Conservation (phyloP, 2,329 filamentous ascomycete species). For the Trichoderma koningii region DNA sequence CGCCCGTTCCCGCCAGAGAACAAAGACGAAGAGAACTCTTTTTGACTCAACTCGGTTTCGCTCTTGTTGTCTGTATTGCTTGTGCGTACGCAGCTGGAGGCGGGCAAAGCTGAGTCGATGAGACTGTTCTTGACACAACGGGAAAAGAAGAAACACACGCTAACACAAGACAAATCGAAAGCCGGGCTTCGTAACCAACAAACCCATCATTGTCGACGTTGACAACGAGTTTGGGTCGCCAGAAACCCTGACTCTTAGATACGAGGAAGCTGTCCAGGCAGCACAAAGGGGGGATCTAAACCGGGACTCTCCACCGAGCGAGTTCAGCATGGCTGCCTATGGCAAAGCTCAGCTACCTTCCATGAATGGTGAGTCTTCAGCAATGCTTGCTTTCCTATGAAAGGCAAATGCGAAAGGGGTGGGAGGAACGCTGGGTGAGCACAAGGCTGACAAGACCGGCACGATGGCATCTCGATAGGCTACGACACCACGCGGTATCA, state of each 20-base stretch:
- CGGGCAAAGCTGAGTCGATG: neutral
- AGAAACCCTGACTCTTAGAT: constrained; percentile 57
- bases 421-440: too few species aligned
- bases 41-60: constrained; percentile 3
- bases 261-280: constrained; percentile 58
- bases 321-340: constrained; percentile 52
- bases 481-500: constrained; percentile 64
- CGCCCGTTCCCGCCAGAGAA: neutral
- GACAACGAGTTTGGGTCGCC: constrained; percentile 61
- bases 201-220: constrained; percentile 56
- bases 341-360: constrained; percentile 78
- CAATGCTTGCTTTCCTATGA: neutral
- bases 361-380: constrained; percentile 71
- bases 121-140: constrained; percentile 30
- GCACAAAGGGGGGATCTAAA: constrained; percentile 55
- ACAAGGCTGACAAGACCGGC: constrained; percentile 11
- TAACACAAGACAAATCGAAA: constrained; percentile 38
- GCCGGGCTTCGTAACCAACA: constrained; percentile 57
- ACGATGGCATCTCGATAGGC: constrained; percentile 42
- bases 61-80: neutral
- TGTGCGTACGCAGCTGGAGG: neutral
- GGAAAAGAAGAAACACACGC: constrained; percentile 27
- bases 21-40: neutral
- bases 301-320: constrained; percentile 56
- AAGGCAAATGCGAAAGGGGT: neutral